These are phyloP conservation scores for Perkinsus chesapeaki DNA, from an alignment of 169 alveolate species.

Conservation along the genomic window DNA sequence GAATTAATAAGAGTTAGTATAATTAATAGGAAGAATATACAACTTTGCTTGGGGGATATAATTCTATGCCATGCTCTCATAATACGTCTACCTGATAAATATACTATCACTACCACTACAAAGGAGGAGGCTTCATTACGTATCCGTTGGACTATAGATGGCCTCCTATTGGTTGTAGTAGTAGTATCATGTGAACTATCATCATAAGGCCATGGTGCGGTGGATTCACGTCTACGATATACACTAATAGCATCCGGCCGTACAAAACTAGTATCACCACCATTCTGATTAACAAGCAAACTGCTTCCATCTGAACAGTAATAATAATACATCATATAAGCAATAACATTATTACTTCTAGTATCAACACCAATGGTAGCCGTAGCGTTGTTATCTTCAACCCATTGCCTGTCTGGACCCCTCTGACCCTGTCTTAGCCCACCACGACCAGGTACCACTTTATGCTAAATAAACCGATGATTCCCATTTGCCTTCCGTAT, in stretches of 20 bases:
- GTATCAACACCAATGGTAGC: neutral
- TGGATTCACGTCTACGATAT: neutral
- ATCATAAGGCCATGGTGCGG: neutral
- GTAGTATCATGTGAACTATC: neutral
- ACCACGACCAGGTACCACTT: neutral
- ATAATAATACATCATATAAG: too few species aligned
- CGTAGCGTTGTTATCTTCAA: neutral
- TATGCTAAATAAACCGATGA: neutral
- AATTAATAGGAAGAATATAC: neutral
- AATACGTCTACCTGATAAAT: neutral
- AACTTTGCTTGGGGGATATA: neutral
- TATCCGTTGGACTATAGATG: neutral
- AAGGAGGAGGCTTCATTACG: neutral
- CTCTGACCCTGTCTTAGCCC: neutral
- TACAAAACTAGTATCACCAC: neutral
- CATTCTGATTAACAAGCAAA: neutral
- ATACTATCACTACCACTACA: neutral
- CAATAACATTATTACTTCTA: too few species aligned
- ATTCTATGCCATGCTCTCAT: neutral
- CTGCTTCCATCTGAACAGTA: too few species aligned
- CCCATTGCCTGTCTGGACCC: neutral
- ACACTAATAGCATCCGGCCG: neutral
- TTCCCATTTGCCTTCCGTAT: neutral
- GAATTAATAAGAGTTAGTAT: neutral
- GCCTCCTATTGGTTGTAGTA: neutral